Conservation (phyloP, 768 basidiomycete genomes). For the Cystobasidium onofrii region DNA sequence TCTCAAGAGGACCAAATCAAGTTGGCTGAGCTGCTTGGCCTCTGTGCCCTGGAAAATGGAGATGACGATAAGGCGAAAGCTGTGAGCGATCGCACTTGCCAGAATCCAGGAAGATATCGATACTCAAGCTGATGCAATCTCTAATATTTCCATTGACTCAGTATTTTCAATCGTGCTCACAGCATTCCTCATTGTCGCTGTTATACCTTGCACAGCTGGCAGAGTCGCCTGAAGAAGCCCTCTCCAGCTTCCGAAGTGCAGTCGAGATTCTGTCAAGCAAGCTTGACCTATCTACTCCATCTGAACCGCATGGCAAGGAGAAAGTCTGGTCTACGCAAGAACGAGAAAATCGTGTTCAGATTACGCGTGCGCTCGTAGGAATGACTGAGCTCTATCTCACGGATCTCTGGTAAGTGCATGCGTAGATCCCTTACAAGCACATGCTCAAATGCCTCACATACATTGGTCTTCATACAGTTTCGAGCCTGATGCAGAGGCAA, state of each 20-base stretch:
- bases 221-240: conserved; percentile 39
- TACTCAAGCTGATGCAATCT: background rate
- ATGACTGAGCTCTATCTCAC: conserved; percentile 44
- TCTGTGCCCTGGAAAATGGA: conserved; percentile 39
- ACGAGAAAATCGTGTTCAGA: conserved; percentile 37
- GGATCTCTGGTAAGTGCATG: conserved; percentile 40
- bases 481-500: conserved; percentile 40
- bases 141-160: background rate
- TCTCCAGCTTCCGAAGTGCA: conserved; percentile 36
- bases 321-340: conserved; percentile 38
- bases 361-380: conserved; percentile 40
- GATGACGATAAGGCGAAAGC: conserved; percentile 37
- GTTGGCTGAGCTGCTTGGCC: conserved; percentile 39
- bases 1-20: conserved; percentile 19
- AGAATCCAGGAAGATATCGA: background rate
- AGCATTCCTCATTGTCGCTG: conserved; percentile 38
- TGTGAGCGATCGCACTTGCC: conserved; percentile 29
- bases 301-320: conserved; percentile 31
- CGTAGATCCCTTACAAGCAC: background rate
- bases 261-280: conserved; percentile 37
- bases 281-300: conserved; percentile 8
- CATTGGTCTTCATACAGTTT: conserved; percentile 28
- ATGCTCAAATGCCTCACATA: background rate
- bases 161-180: background rate
- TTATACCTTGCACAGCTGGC: conserved; percentile 43